These are phyloP conservation scores for Lactarius deliciosus DNA, from an alignment of 768 basidiomycete species.

Conservation along the genomic window DNA sequence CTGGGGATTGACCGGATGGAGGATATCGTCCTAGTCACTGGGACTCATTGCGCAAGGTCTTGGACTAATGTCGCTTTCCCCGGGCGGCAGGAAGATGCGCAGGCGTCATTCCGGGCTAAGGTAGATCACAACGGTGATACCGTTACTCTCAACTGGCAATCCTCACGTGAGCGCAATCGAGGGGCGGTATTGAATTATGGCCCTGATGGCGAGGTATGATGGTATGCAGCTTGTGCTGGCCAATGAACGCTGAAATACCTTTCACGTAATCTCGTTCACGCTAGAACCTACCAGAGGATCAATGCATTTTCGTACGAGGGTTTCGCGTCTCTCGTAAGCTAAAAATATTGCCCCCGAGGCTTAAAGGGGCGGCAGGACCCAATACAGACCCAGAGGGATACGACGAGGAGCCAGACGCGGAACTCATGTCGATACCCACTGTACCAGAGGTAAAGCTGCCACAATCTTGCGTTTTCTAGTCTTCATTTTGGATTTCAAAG, in stretches of 20 bases:
- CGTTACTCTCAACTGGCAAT: too few species aligned
- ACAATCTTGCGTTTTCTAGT: not conserved
- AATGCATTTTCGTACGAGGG: not conserved
- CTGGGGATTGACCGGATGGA: too few species aligned
- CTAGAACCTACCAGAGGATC: not conserved
- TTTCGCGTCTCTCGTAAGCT: not conserved
- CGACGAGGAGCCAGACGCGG: not conserved
- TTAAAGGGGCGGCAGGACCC: not conserved
- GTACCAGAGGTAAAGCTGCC: not conserved
- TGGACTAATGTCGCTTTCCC: slow-evolving; percentile 8
- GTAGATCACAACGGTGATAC: not conserved
- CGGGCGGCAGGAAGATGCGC: not conserved
- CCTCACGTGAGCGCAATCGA: too few species aligned
- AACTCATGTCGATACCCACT: not conserved
- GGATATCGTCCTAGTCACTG: not conserved
- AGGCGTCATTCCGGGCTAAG: not conserved
- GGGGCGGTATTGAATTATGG: too few species aligned
- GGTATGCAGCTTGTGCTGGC: too few species aligned
- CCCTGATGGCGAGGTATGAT: too few species aligned
- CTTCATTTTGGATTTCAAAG: not conserved
- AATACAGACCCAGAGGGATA: not conserved
- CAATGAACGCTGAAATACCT: not conserved
- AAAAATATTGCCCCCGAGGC: not conserved
- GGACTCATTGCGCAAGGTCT: slow-evolving; percentile 1
- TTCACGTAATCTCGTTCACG: not conserved